A percentile compares a stretch with the other conserved stretches of the same genome.
Conservation (phyloP, 768 basidiomycete genomes). For the Mrakia gelida region DNA sequence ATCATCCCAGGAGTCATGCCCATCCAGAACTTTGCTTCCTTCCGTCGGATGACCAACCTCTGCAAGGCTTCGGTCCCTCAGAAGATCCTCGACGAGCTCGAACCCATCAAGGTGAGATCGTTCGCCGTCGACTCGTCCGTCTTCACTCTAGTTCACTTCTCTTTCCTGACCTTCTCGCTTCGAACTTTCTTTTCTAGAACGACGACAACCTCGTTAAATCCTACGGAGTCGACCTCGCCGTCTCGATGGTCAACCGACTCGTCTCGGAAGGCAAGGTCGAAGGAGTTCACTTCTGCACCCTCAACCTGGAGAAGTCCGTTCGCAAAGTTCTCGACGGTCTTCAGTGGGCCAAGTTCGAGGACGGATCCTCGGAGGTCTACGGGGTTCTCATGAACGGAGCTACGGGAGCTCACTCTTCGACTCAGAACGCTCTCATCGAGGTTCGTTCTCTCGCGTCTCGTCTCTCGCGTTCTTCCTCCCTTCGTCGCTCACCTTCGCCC, state of each 20-base stretch:
- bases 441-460: slow-evolving; percentile 21
- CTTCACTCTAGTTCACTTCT: neutral
- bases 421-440: slow-evolving; percentile 42
- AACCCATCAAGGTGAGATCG: slow-evolving; percentile 68
- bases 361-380: neutral
- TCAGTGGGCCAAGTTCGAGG: slow-evolving; percentile 54
- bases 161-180: too few relatives aligned
- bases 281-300: slow-evolving; percentile 90
- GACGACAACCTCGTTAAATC: slow-evolving; percentile 93
- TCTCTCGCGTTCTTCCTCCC: neutral
- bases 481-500: neutral
- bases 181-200: slow-evolving; percentile 52
- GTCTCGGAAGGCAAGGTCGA: slow-evolving; percentile 53
- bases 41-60: slow-evolving; percentile 82
- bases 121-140: neutral
- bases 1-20: slow-evolving; percentile 97
- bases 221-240: slow-evolving; percentile 82
- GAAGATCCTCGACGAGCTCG: slow-evolving; percentile 60
- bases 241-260: slow-evolving; percentile 61
- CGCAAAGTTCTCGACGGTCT: slow-evolving; percentile 75
- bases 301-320: slow-evolving; percentile 95
- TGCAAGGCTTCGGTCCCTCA: slow-evolving; percentile 75
- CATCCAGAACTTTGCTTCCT: slow-evolving; percentile 92
- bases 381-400: slow-evolving; percentile 11
- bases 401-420: slow-evolving; percentile 42